Evolutionary conservation across 768 basidiomycete genomes (phyloP), one percentile per base, ranked within the genome.

Genomic region (Goffeauzyma gilvescens): DNA sequence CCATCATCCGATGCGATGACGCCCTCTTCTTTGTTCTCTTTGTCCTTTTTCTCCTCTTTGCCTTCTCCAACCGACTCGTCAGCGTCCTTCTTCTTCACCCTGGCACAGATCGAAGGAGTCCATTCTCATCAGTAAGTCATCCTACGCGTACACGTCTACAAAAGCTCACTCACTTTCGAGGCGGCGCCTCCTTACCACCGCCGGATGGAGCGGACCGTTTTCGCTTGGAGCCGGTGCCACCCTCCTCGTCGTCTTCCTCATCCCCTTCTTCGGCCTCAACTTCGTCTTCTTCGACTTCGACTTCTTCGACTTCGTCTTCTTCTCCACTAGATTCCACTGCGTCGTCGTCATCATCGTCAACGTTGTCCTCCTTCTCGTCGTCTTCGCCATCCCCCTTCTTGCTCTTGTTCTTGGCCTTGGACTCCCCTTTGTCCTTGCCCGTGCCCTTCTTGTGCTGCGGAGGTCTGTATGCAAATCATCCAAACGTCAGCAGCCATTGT

Each of bases 361-460:
- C 38, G 6, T 35, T 24, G n/a, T 37, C 48, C 12, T 20, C 44
- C 15, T 33, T 13, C 21, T 38, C 17, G 5, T 38, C 41, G n/a
- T 37, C 28, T 17, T 45, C 18, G 2, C 32, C 34, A 3, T 44
- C 22, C 26, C 23, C 17, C 27, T 45, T 24, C 2, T 27, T 7
- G 28, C 23, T 32, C 13, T 5, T 20, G 5, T 56, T 53, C 42
- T 55, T 51, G 23, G 43, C 37, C 30, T 58, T 44, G 20, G 3
- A 17, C 24, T 45, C 44, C 10, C 23, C 25, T 6, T 31, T 5
- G 13, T 45, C 40, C 17, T 45, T 45, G 8, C n/a, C n/a, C n/a
- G 44, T 23, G 21, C 24, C 53, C 1, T 50, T 49, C 33, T 61
- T 61, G 42, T 51, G 52, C 34, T 59, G 41, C 3, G 60, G 60